phyloP scores from a whole-genome alignment of 495 filamentous ascomycete species.

The Penicillium arizonense region DNA sequence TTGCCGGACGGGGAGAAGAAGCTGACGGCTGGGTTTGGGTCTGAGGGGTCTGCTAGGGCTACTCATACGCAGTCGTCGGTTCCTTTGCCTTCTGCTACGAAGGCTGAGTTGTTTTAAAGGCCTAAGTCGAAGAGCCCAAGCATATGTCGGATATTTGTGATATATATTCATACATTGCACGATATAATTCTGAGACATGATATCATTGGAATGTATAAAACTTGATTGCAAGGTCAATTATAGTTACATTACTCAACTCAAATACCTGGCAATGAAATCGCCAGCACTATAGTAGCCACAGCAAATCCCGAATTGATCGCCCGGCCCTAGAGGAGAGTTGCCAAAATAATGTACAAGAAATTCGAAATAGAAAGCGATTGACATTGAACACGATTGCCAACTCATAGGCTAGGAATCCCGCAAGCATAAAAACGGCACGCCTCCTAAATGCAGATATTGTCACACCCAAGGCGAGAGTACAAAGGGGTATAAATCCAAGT shows the following conservation, averaged over 20 bases:
- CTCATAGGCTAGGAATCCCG: background rate
- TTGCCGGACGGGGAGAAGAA: constrained; percentile 49
- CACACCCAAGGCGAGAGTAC: background rate
- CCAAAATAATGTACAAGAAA: constrained; percentile 5
- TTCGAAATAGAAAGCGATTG: background rate
- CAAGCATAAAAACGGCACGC: constrained; percentile 11
- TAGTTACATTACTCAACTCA: background rate
- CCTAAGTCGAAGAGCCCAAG: too few species aligned
- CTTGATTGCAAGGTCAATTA: background rate
- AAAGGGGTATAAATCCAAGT: constrained; percentile 1
- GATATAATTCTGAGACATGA: background rate
- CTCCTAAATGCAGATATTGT: constrained; percentile 19
- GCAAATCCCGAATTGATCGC: background rate
- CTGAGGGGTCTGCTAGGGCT: constrained; percentile 44
- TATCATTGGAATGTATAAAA: background rate
- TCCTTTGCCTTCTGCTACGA: constrained; percentile 33
- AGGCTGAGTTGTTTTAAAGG: background rate
- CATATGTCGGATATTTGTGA: too few species aligned
- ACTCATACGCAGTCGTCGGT: constrained; percentile 59
- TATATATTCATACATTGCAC: too few species aligned
- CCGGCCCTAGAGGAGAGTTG: background rate
- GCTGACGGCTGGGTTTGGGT: constrained; percentile 44
- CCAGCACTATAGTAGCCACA: background rate
- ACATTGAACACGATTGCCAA: background rate
- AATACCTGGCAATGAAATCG: background rate